phyloP scores from a whole-genome alignment of 2,329 filamentous ascomycete genomes.

The Fusarium protoensiforme region DNA sequence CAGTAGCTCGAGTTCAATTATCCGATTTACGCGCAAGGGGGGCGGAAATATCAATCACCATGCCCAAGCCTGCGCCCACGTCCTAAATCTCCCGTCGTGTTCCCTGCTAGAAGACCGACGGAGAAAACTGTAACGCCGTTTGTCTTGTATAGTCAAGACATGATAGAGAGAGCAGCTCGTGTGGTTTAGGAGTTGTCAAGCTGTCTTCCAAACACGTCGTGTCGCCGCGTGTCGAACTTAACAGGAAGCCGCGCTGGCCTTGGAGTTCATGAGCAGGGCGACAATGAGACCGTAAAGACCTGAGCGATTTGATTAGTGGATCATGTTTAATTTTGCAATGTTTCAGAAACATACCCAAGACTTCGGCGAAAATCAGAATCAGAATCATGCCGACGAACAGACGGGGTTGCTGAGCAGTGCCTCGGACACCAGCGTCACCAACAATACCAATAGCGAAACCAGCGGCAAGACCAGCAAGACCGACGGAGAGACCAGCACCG shows the following conservation, averaged over 20 bases:
- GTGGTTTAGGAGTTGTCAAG: constrained; percentile 51
- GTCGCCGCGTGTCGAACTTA: constrained; percentile 22
- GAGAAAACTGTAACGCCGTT: constrained; percentile 38
- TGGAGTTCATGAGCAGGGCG: constrained; percentile 99
- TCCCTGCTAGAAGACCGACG: constrained; percentile 21
- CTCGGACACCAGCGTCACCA: constrained; percentile 88
- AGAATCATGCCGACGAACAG: constrained; percentile 98
- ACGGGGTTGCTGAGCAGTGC: constrained; percentile 84
- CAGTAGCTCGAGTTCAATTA: constrained; percentile 36
- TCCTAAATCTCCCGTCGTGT: constrained; percentile 32
- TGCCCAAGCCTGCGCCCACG: constrained; percentile 38
- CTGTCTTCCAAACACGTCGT: constrained; percentile 37
- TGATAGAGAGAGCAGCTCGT: constrained; percentile 37
- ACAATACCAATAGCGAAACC: constrained; percentile 90
- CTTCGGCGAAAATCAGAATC: constrained; percentile 99
- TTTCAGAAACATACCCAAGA: constrained; percentile 76
- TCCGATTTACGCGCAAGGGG: constrained; percentile 36
- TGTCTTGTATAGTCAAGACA: constrained; percentile 37
- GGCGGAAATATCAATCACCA: constrained; percentile 30
- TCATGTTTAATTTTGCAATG: neutral
- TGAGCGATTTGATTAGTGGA: constrained; percentile 51
- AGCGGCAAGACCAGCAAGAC: constrained; percentile 84
- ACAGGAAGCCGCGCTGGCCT: constrained; percentile 74
- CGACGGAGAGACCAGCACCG: constrained; percentile 84
- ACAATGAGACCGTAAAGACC: constrained; percentile 99